phyloP scores from a whole-genome alignment of 2,329 filamentous ascomycete genomes.

The Colletotrichum ledebouriae region DNA sequence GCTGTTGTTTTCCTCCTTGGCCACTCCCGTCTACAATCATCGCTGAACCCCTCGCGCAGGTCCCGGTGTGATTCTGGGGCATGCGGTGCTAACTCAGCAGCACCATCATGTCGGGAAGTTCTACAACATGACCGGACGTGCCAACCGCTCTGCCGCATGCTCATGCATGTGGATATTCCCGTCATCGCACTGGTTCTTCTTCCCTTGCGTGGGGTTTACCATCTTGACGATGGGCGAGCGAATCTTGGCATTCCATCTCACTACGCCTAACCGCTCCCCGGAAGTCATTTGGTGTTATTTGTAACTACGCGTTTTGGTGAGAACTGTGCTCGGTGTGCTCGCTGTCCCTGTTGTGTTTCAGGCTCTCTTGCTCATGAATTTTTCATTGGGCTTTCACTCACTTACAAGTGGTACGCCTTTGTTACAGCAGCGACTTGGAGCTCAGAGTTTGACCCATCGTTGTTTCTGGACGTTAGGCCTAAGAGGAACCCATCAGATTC shows the following conservation, averaged over 20 bases:
- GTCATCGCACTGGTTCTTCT: background rate
- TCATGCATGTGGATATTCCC: conserved; percentile 6
- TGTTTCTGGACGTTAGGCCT: no score
- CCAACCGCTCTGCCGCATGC: conserved; percentile 21
- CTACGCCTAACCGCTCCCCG: no score
- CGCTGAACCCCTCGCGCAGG: background rate
- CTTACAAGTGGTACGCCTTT: no score
- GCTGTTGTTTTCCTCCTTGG: background rate
- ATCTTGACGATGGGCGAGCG: background rate
- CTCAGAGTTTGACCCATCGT: no score
- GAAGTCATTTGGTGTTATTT: no score
- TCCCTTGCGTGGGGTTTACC: background rate
- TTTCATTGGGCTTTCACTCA: no score
- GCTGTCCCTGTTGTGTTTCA: no score
- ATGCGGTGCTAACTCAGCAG: conserved; percentile 31
- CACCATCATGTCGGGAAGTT: conserved; percentile 20
- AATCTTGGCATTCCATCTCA: background rate
- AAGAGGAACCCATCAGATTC: no score
- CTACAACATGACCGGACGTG: conserved; percentile 15
- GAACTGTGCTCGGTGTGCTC: no score
- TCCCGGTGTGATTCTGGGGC: conserved; percentile 5
- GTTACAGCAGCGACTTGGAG: no score
- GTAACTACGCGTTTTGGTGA: no score
- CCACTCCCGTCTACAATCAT: background rate
- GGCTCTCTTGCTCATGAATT: no score